Evolutionary conservation across 1,284 basidiomycete genomes (phyloP), one percentile per base, ranked within the genome.

Genomic region (Ceratobasidium papillatum): DNA sequence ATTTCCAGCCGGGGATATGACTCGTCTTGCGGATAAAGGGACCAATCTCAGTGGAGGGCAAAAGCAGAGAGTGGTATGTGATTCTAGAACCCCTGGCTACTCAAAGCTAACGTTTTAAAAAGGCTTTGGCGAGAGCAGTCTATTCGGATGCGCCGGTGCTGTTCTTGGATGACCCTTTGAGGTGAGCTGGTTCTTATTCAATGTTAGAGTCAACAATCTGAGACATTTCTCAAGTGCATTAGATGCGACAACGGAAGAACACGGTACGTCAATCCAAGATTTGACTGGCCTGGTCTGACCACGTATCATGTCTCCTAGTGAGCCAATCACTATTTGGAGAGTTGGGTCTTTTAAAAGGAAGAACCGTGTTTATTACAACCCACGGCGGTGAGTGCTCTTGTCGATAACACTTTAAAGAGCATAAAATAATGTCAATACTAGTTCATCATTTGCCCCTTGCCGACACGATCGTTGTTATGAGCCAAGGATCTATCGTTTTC

Each of bases 1-100:
- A 7, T 56, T 77, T 19, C 68, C 68, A 36, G 32, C 36, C 8
- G 75, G 75, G 11, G 75, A 75, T 47, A 56, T 63, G 59, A 75
- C 75, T 9, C 43, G 43, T 9, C 62, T 64, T 51, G 47, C 30
- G 7, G 62, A 51, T 30, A 51, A 51, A 36, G 62, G 62, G 2
- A 8, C 62, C 9, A 64, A 22, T 34, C 62, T 64, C 32, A 64
- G 62, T n/a, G 62, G 62, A 9, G 62, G 62, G 2, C 62, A 64
- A 34, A 64, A 64, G 45, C 62, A 64, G 17, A 22, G 62, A 7
- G 47, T 64, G 30, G 62, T 64, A 32, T 22, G 62, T 64, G 9
- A 8, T 34, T 17, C 1, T 36, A 11, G 7, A 22, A 27, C 8
- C 14, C 8, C 32, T 11, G 17, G 8, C 32, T 14, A 41, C 14